Base-by-base conservation (phyloP, 768 basidiomycete species). In the Mycena epipterygia region DNA sequence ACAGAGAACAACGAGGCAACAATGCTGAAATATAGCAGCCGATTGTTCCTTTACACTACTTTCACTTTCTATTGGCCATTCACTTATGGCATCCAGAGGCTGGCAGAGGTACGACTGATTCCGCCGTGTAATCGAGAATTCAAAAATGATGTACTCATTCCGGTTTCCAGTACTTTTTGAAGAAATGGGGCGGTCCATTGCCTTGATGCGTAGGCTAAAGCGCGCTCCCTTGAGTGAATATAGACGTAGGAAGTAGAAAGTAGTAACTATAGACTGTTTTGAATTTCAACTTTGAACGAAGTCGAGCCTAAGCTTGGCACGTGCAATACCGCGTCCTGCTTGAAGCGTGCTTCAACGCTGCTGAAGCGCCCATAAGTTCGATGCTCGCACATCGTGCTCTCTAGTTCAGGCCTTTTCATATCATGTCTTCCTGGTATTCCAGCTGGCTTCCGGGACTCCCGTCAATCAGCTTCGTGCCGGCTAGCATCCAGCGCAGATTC, bases 401-500 rank as follows among this genome's bases (percentile, higher is more conserved):
- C 35, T 68, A 63, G 49, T 7, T 52, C 17, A 42, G 49, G 48
- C 41, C 44, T 27, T 39, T 37, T 63, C 48, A 44, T 27, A 19
- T 49, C 73, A 88, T 87, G 87, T 79, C 83, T 70, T 82, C 85
- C 56, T 91, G 90, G 90, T 89, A 84, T 75, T 83, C 87, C 46
- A 84, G 85, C 42, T 89, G 87, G 87, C 76, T 89, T 61, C 91
- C 93, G 27, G 87, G 86, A 79, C 81, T 94, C 42, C 92, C 93
- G 21, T 85, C 85, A 49, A 84, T 95, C 77, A 90, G 91, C 77
- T 86, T 93, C 61, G 74, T 95, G 27, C 91, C 93, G 19, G 86
- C 93, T 12, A 83, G 84, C 64, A 92, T 98, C 52, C 96, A 98
- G 83, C 87, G 91, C 61, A 90, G 95, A 66, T 96, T 98, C 82